Conservation (phyloP, 2,329 filamentous ascomycete genomes). For the Cladosporium austrohemisphaericum region DNA sequence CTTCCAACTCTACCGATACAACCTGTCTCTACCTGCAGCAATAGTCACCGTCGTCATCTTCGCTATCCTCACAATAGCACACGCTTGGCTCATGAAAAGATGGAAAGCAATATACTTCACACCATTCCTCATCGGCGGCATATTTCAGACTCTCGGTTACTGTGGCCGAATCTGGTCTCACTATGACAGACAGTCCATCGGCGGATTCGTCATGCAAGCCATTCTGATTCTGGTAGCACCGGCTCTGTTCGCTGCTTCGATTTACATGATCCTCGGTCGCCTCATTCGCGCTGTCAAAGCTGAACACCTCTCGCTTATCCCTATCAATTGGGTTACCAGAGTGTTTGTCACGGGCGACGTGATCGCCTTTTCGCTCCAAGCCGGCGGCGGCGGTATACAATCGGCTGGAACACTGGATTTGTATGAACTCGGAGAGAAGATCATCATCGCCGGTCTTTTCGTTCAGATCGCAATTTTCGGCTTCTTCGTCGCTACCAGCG, state of each 20-base stretch:
- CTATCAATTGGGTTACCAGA: slow-evolving; percentile 47
- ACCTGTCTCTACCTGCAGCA: slow-evolving; percentile 46
- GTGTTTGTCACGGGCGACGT: slow-evolving; percentile 55
- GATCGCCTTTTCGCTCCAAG: slow-evolving; percentile 51
- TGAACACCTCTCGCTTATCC: slow-evolving; percentile 42
- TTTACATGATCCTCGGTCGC: slow-evolving; percentile 51
- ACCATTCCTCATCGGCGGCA: slow-evolving; percentile 44
- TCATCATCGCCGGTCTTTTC: slow-evolving; percentile 55
- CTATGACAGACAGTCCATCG: slow-evolving; percentile 28
- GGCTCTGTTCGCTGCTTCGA: slow-evolving; percentile 47
- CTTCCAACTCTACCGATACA: slow-evolving; percentile 33
- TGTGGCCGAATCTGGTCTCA: slow-evolving; percentile 30
- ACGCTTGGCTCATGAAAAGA: slow-evolving; percentile 41
- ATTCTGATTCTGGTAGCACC: slow-evolving; percentile 47
- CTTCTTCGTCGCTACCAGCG: slow-evolving; percentile 50
- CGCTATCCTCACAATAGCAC: slow-evolving; percentile 37
- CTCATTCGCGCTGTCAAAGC: slow-evolving; percentile 43
- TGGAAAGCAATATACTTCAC: slow-evolving; percentile 49
- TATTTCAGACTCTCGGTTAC: slow-evolving; percentile 47
- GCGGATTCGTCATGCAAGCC: slow-evolving; percentile 41
- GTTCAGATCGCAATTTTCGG: slow-evolving; percentile 57
- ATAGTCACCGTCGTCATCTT: slow-evolving; percentile 48
- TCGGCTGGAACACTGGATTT: slow-evolving; percentile 26
- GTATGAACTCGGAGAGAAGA: slow-evolving; percentile 43
- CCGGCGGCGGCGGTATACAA: slow-evolving; percentile 42